phyloP scores from a whole-genome alignment of 768 basidiomycete species.

The Suillus paluster region DNA sequence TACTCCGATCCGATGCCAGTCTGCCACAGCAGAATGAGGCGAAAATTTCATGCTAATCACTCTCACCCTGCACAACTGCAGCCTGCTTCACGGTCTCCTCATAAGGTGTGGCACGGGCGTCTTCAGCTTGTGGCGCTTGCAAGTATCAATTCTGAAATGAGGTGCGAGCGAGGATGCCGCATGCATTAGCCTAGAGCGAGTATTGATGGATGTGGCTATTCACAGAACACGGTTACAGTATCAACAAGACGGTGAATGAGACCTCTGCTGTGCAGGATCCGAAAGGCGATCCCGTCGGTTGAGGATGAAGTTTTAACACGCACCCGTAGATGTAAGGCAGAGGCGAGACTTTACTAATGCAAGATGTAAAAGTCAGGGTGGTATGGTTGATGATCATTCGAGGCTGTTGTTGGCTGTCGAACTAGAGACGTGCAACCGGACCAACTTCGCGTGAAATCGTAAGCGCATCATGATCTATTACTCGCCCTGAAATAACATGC shows the following conservation, averaged over 20 bases:
- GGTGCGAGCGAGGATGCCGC: neutral
- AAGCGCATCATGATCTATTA: neutral
- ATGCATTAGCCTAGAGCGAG: neutral
- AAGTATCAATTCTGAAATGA: neutral
- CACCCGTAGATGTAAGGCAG: neutral
- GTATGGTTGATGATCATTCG: neutral
- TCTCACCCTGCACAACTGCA: neutral
- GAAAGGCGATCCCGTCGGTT: neutral
- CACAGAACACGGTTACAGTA: neutral
- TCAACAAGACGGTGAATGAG: neutral
- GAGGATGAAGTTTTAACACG: neutral
- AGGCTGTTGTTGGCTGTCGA: neutral
- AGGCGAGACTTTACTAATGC: neutral
- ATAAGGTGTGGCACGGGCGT: neutral
- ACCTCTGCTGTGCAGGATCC: no score
- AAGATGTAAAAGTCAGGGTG: neutral
- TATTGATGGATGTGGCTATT: neutral
- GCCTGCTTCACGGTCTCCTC: neutral
- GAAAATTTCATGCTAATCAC: neutral
- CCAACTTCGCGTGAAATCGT: neutral
- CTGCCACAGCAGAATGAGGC: neutral
- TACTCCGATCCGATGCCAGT: neutral
- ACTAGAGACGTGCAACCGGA: no score
- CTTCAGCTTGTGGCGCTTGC: neutral
- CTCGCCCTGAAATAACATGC: neutral